These are phyloP conservation scores for Nakazawaea anatomiae DNA, from an alignment of 805 yeast species.

Conservation along the genomic window DNA sequence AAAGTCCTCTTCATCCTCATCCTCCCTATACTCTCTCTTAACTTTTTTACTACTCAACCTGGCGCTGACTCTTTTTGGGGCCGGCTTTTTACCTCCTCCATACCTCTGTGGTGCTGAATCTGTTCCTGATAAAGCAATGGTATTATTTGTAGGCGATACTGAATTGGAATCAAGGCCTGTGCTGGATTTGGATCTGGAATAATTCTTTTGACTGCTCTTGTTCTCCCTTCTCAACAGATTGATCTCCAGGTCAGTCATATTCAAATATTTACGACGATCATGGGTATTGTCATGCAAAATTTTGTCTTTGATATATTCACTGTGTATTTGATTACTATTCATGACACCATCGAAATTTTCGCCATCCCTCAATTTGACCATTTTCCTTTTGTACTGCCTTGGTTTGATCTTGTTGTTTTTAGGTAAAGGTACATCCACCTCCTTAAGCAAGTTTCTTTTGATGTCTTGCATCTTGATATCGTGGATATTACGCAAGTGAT, in stretches of 20 bases:
- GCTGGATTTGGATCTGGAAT: constrained; percentile 1
- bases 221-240: constrained; percentile 2
- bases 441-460: constrained; percentile 8
- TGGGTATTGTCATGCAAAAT: constrained; percentile 8
- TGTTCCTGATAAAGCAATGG: not conserved
- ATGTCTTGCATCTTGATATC: constrained; percentile 10
- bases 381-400: constrained; percentile 8
- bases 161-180: not conserved
- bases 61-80: constrained; percentile 2
- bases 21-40: not conserved
- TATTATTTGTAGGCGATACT: not conserved
- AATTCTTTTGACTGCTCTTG: constrained; percentile 1
- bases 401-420: constrained; percentile 11
- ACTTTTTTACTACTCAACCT: not conserved
- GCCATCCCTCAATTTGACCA: constrained; percentile 11
- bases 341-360: constrained; percentile 11
- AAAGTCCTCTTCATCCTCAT: constrained; percentile 1
- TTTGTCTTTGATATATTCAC: constrained; percentile 10
- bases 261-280: constrained; percentile 7
- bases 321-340: constrained; percentile 11
- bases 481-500: constrained; percentile 11
- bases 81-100: not conserved
- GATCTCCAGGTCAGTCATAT: constrained; percentile 7
- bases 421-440: constrained; percentile 7
- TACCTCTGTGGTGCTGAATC: not conserved